Percentiles rank a stretch among this genome's conserved stretches.
phyloP scores from a whole-genome alignment of 2,329 filamentous ascomycete species.

The Apiospora rasikravindrae region DNA sequence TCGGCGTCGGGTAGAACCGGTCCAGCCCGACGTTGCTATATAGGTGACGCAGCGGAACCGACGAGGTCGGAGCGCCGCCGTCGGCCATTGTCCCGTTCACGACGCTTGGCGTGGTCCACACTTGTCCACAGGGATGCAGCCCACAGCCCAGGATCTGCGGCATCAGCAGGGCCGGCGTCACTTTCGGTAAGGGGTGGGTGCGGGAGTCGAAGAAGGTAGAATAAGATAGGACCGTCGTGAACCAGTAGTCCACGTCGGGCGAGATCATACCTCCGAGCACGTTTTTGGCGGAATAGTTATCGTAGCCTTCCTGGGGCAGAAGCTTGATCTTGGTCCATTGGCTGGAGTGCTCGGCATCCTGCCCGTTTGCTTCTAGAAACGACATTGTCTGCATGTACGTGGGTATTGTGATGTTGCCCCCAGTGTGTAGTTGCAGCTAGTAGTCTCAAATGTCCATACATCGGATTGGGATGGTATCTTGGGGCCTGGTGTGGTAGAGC shows the following conservation, averaged over 20 bases:
- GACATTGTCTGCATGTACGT: neutral
- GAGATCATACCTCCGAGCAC: neutral
- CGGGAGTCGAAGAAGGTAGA: slow-evolving; percentile 7
- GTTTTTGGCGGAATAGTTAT: neutral
- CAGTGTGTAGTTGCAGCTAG: neutral
- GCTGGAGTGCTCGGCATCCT: neutral
- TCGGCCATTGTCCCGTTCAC: neutral
- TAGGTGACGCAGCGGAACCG: neutral
- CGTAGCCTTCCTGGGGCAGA: neutral
- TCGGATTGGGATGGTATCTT: neutral
- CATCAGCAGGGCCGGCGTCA: neutral
- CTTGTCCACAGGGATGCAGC: neutral
- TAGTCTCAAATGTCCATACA: neutral
- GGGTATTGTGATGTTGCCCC: neutral
- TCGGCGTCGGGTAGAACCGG: neutral
- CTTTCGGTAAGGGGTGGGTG: neutral
- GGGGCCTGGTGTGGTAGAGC: neutral
- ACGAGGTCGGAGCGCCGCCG: neutral
- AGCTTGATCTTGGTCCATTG: slow-evolving; percentile 10
- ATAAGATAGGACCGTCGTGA: neutral
- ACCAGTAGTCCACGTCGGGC: neutral
- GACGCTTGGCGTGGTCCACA: neutral
- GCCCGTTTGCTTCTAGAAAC: neutral
- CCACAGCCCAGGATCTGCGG: neutral
- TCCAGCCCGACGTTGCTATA: neutral